These are phyloP conservation scores for Sclerotiophoma versabilis DNA, from an alignment of 2,329 filamentous ascomycete genomes.

Conservation along the genomic window DNA sequence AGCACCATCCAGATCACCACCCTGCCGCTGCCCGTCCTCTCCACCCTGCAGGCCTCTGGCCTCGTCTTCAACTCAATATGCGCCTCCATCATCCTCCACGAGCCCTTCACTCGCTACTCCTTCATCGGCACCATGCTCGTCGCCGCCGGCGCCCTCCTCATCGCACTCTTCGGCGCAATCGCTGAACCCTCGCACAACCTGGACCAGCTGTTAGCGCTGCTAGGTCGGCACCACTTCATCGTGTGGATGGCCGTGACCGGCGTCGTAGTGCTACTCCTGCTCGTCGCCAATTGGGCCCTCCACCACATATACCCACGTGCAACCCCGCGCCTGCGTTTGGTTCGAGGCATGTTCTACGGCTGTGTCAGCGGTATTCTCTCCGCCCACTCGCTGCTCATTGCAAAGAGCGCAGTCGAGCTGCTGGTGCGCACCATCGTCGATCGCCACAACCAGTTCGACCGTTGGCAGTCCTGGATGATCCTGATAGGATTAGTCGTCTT, in stretches of 20 bases:
- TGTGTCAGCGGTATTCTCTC: constrained; percentile 89
- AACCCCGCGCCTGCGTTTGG: constrained; percentile 73
- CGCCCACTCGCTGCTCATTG: constrained; percentile 89
- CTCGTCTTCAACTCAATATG: constrained; percentile 99
- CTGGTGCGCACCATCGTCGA: constrained; percentile 87
- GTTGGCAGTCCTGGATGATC: constrained; percentile 94
- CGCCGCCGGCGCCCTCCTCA: constrained; percentile 84
- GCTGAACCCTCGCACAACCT: constrained; percentile 90
- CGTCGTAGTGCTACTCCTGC: constrained; percentile 73
- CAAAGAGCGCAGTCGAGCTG: constrained; percentile 95
- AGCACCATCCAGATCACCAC: constrained; percentile 98
- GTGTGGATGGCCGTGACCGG: constrained; percentile 87
- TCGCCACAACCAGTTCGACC: constrained; percentile 88
- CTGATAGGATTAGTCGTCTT: constrained; percentile 80
- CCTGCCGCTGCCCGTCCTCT: constrained; percentile 89
- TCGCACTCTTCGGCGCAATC: constrained; percentile 92
- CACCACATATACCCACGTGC: constrained; percentile 49
- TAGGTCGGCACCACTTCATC: constrained; percentile 78
- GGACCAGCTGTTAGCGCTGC: constrained; percentile 77
- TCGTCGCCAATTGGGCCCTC: constrained; percentile 56
- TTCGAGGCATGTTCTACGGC: constrained; percentile 86
- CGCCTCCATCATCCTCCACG: constrained; percentile 88
- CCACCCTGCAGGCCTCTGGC: constrained; percentile 87
- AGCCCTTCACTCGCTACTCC: constrained; percentile 95
- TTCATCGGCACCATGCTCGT: constrained; percentile 88